Conservation (phyloP, 2,329 filamentous ascomycete genomes). For the Calcarisporium arbuscula region DNA sequence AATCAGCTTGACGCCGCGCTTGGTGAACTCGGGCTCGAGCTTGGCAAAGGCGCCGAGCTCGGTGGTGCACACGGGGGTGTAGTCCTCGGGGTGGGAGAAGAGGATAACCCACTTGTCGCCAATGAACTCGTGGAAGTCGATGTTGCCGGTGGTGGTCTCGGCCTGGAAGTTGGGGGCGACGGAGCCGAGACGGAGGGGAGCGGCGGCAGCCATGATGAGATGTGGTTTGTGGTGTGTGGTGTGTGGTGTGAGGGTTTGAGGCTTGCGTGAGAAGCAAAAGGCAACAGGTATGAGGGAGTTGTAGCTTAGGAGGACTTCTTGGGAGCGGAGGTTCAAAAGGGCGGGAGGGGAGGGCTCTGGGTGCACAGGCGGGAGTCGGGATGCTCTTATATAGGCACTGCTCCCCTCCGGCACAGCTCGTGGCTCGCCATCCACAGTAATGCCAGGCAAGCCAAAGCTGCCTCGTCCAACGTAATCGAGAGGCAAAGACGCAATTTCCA, state of each 20-base stretch:
- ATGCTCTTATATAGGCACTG: constrained; percentile 5
- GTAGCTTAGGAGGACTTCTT: too few species aligned
- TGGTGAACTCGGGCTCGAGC: constrained; percentile 79
- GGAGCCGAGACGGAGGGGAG: constrained; percentile 55
- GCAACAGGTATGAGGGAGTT: too few species aligned
- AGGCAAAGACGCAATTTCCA: constrained; percentile 8
- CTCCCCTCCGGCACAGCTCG: background rate
- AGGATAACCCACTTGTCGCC: constrained; percentile 74
- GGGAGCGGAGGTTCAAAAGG: too few species aligned
- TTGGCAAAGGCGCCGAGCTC: constrained; percentile 92
- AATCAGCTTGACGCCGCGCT: constrained; percentile 85
- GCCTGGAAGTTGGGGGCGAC: constrained; percentile 77
- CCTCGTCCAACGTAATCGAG: constrained; percentile 7
- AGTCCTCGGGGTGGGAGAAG: constrained; percentile 84
- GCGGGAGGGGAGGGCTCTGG: background rate
- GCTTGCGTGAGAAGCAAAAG: background rate
- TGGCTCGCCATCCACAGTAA: background rate
- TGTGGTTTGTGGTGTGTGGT: constrained; percentile 3
- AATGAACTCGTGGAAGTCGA: constrained; percentile 79
- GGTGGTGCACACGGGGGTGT: constrained; percentile 92
- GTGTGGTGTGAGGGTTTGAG: background rate
- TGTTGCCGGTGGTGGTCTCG: constrained; percentile 69
- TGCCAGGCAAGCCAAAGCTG: too few species aligned
- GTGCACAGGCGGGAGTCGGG: background rate
- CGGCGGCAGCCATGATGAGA: constrained; percentile 24